phyloP scores from a whole-genome alignment of 441 rosid species.

The Jatropha podagrica region DNA sequence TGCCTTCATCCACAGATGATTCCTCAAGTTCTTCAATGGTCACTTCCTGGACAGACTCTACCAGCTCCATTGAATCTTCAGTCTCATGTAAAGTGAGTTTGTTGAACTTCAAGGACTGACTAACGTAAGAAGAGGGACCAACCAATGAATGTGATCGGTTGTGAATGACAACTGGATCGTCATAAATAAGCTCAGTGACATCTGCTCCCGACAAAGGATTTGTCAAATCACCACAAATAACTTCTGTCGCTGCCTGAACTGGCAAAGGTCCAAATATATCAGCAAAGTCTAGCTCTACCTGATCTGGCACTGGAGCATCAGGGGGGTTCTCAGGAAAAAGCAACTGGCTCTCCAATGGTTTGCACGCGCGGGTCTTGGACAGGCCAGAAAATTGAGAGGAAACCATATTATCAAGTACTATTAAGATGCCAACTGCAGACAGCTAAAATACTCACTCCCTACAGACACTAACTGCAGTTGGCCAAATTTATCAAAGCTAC shows the following conservation, averaged over 20 bases:
- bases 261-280: slow-evolving; percentile 92
- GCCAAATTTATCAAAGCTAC: slow-evolving; percentile 31
- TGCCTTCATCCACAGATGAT: slow-evolving; percentile 31
- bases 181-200: slow-evolving; percentile 50
- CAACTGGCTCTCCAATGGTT: slow-evolving; percentile 42
- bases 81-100: slow-evolving; percentile 60
- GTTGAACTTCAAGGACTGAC: slow-evolving; percentile 62
- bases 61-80: slow-evolving; percentile 45
- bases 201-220: slow-evolving; percentile 33
- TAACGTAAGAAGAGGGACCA: slow-evolving; percentile 64
- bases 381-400: slow-evolving; percentile 55
- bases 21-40: slow-evolving; percentile 41
- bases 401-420: slow-evolving; percentile 50
- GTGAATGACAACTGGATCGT: slow-evolving; percentile 68
- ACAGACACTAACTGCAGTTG: slow-evolving; percentile 28
- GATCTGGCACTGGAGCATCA: slow-evolving; percentile 45
- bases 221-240: slow-evolving; percentile 28
- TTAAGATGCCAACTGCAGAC: slow-evolving; percentile 33
- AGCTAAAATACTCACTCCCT: not conserved
- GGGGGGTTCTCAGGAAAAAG: slow-evolving; percentile 48
- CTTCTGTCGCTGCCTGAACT: slow-evolving; percentile 41
- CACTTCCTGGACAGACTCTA: slow-evolving; percentile 41
- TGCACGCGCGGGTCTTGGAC: slow-evolving; percentile 34
- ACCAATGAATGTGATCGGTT: slow-evolving; percentile 88
- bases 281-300: slow-evolving; percentile 80